These are phyloP conservation scores for Warburgia ugandensis DNA, from an alignment of 164 flowering plant species.

Conservation along the genomic window DNA sequence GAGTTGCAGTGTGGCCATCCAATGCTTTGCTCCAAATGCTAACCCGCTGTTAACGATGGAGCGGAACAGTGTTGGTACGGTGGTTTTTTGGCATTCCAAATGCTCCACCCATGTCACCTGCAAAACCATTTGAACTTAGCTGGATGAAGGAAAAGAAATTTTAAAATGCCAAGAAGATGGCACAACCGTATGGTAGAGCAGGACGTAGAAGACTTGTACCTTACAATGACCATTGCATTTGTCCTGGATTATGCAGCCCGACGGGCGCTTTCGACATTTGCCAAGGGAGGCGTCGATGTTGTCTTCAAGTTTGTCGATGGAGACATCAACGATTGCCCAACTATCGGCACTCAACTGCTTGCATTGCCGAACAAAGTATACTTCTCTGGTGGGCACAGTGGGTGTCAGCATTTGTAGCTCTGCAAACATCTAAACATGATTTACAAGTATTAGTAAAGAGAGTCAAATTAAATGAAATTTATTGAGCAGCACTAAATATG, in stretches of 20 bases:
- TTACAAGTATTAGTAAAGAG: no score
- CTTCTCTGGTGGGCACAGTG: constrained; percentile 83
- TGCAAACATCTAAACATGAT: constrained; percentile 82
- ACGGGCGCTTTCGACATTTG: constrained; percentile 81
- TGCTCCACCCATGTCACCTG: constrained; percentile 98
- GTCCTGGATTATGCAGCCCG: constrained; percentile 95
- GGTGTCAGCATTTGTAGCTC: constrained; percentile 98
- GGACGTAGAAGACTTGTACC: constrained; percentile 36
- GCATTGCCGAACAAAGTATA: constrained; percentile 73
- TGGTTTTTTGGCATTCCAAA: constrained; percentile 63
- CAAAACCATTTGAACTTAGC: no score
- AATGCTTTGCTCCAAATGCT: constrained; percentile 91
- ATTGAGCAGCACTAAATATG: no score
- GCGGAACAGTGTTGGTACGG: constrained; percentile 64
- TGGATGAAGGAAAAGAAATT: no score
- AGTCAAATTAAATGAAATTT: no score
- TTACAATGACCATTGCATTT: constrained; percentile 89
- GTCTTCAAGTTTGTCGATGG: constrained; percentile 73
- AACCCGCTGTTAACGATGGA: constrained; percentile 70
- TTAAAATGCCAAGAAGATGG: no score
- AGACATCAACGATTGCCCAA: constrained; percentile 93
- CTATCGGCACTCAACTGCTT: constrained; percentile 62
- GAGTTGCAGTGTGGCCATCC: constrained; percentile 79
- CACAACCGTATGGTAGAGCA: no score
- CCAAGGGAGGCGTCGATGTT: constrained; percentile 59